Evolutionary conservation across 2,329 filamentous ascomycete species (phyloP).

Genomic region (Ophiostoma quercus): DNA sequence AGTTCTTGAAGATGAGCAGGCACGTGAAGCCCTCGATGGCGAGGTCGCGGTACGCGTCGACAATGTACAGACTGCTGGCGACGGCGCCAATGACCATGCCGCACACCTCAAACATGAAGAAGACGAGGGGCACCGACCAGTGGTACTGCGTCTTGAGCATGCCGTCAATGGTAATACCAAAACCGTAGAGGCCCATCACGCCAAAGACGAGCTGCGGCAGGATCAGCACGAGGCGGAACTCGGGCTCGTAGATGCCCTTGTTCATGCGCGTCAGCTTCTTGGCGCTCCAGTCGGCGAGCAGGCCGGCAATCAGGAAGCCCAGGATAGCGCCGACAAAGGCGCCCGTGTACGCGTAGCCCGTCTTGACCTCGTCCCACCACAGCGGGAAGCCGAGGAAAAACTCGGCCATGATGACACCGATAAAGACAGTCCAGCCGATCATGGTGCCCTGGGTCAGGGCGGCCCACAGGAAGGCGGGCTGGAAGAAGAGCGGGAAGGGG

Average conservation of each 20-base stretch:
- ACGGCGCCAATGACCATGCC: constrained; percentile 92
- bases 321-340: constrained; percentile 77
- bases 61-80: constrained; percentile 78
- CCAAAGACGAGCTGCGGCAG: constrained; percentile 76
- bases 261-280: constrained; percentile 67
- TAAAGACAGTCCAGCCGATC: constrained; percentile 94
- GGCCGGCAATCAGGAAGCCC: constrained; percentile 70
- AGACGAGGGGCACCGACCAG: constrained; percentile 71
- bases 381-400: constrained; percentile 77
- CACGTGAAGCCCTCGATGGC: constrained; percentile 85
- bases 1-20: constrained; percentile 88
- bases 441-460: constrained; percentile 78
- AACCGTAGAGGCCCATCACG: constrained; percentile 75
- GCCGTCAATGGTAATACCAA: constrained; percentile 66
- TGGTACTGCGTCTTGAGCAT: constrained; percentile 53
- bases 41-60: constrained; percentile 84
- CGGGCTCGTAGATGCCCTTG: constrained; percentile 79
- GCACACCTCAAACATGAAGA: constrained; percentile 77
- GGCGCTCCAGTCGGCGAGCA: constrained; percentile 68
- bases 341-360: constrained; percentile 81
- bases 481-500: constrained; percentile 75
- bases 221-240: constrained; percentile 80
- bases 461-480: constrained; percentile 79
- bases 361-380: constrained; percentile 74
- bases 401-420: constrained; percentile 74